Evolutionary conservation across 2,329 filamentous ascomycete species (phyloP).

Genomic region (Delphinella strobiligena): DNA sequence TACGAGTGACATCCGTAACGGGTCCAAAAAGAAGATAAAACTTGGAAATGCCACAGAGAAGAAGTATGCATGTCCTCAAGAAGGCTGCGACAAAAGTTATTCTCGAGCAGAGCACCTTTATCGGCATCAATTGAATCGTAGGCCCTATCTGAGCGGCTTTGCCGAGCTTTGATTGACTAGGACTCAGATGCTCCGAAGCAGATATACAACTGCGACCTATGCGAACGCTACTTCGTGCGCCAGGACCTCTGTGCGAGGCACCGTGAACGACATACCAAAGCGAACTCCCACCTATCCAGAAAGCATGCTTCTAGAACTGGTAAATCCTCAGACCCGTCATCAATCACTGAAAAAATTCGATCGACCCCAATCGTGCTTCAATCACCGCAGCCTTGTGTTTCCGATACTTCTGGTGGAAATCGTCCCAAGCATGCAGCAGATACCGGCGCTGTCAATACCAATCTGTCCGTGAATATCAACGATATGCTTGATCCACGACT

Average conservation of each 20-base stretch:
- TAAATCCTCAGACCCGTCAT: background rate
- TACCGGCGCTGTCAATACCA: no score
- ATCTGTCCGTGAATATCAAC: no score
- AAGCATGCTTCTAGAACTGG: conserved; percentile 46
- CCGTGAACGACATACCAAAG: conserved; percentile 39
- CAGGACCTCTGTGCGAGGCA: conserved; percentile 75
- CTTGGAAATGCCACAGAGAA: conserved; percentile 43
- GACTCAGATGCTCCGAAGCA: conserved; percentile 73
- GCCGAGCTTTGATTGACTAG: conserved; percentile 2
- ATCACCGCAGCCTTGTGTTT: no score
- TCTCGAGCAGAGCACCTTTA: conserved; percentile 94
- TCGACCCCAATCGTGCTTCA: no score
- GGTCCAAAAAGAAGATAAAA: conserved; percentile 1
- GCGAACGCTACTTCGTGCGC: conserved; percentile 79
- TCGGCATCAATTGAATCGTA: conserved; percentile 89
- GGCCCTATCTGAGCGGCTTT: conserved; percentile 20
- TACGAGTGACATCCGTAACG: background rate
- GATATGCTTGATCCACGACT: no score
- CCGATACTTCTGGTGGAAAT: no score
- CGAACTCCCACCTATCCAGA: conserved; percentile 63
- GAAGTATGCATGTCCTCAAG: conserved; percentile 58
- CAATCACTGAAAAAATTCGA: no score
- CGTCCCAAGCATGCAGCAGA: no score
- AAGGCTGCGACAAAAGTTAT: conserved; percentile 90
- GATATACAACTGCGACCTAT: conserved; percentile 90